Evolutionary conservation across 345 rosid species (phyloP).

Genomic region (Brassica incana): DNA sequence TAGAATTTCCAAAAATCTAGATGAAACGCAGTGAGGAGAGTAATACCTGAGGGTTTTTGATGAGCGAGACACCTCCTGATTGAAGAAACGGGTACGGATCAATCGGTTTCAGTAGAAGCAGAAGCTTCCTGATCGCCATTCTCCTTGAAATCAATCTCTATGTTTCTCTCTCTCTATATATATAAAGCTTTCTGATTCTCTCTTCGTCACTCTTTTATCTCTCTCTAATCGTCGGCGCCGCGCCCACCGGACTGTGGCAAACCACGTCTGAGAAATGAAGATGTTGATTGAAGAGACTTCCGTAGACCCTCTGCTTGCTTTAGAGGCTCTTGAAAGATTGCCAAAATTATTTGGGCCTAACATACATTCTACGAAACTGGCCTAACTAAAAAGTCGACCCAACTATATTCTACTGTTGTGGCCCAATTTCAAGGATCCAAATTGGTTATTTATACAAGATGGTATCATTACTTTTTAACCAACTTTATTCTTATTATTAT

Average conservation of each 20-base stretch:
- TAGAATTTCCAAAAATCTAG: not conserved
- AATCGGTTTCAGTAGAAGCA: conserved; percentile 76
- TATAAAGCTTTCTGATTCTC: not conserved
- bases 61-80: conserved; percentile 38
- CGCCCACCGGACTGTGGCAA: not conserved
- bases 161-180: not conserved
- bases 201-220: not conserved
- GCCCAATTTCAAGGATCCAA: not conserved
- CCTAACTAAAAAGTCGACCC: not conserved
- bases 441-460: too few species aligned
- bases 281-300: not conserved
- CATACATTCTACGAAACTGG: not conserved
- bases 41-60: conserved; percentile 55
- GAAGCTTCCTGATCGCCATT: conserved; percentile 70
- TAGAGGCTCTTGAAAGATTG: not conserved
- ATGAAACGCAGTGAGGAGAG: not conserved
- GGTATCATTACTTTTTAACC: too few species aligned
- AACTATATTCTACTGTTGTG: not conserved
- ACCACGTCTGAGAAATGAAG: not conserved
- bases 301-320: not conserved
- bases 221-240: not conserved
- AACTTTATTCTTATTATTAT: too few species aligned
- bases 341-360: not conserved
- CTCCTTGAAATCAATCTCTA: not conserved
- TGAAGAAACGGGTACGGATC: conserved; percentile 54